A percentile compares a stretch with the other conserved stretches of the same genome.
Conservation (phyloP, 129 eudicot genomes). For the Artemisia annua region DNA sequence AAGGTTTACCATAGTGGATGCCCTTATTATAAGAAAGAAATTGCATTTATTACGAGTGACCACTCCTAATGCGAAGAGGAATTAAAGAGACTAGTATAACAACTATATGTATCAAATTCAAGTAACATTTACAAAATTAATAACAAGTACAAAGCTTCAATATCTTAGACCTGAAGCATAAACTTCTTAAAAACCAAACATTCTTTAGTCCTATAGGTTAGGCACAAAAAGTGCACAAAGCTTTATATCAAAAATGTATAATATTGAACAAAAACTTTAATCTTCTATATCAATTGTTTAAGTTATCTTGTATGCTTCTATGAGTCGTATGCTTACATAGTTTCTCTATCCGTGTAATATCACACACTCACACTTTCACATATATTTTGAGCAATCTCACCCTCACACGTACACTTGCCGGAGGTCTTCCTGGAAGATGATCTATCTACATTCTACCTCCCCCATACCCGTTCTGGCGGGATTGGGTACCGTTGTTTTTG, state of each 20-base stretch:
- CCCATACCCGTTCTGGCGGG: too few relatives aligned
- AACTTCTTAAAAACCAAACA: too few relatives aligned
- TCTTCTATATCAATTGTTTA: constrained; percentile 1
- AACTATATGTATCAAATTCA: constrained; percentile 4
- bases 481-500: too few relatives aligned
- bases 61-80: constrained; percentile 1
- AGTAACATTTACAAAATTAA: not conserved
- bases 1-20: too few relatives aligned
- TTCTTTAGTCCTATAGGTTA: not conserved
- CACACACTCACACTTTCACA: too few relatives aligned
- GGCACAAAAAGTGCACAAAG: constrained; percentile 4
- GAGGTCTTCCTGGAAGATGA: too few relatives aligned
- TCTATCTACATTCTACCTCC: too few relatives aligned
- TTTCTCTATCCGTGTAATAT: too few relatives aligned
- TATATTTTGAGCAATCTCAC: too few relatives aligned
- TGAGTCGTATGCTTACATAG: not conserved
- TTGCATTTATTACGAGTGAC: constrained; percentile 18
- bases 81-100: not conserved
- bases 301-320: too few relatives aligned
- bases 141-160: not conserved
- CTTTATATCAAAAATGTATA: not conserved
- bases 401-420: too few relatives aligned
- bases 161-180: too few relatives aligned
- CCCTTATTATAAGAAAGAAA: constrained; percentile 12
- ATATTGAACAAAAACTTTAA: constrained; percentile 5